Evolutionary conservation across 129 eudicot genomes (phyloP), one percentile per base, ranked within the genome.

Genomic region (Mikania micrantha): DNA sequence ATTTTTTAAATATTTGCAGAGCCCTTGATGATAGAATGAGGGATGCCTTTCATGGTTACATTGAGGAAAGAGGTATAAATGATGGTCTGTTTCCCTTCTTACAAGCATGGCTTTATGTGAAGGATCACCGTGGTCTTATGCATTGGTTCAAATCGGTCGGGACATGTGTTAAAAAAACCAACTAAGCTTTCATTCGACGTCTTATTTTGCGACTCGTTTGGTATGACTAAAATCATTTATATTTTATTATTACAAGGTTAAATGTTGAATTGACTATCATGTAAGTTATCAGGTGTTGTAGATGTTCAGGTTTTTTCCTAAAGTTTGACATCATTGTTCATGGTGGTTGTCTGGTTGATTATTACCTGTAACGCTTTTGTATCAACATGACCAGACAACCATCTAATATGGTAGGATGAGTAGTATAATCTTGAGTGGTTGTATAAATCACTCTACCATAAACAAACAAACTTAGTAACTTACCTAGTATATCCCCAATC

Each of bases 81-180:
- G 96, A 88, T 67, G 77, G 65, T 64, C 87, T 93, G 27, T 93
- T 93, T 47, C 95, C 95, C 32, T 93, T 88, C 71, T 81, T 93
- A 68, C 98, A 86, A 85, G 96, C 96, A 49, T 93, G 98, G 98
- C 95, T 93, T 45, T 93, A 93, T 29, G 96, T 93, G 58, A 93
- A 93, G 79, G 96, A 93, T 74, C 98, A 86, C 49, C 78, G 85
- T 36, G 74, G 81, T 82, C 96, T 93, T 76, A 58, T 86, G 87
- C 88, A 77, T 21, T 93, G 96, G 95, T 93, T 86, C 79, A 88
- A 85, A 77, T 63, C 92, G 15, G 80, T 88, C 11, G 96, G 92
- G 49, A 54, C 70, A n/a, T 76, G 81, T 38, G 80, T 92, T 60
- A 73, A 72, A 28, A 78, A 73, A 4, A 68, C 53, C 67, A 75